These are phyloP conservation scores for Xerocomus brunneocitrinus DNA, from an alignment of 768 basidiomycete species.

Conservation along the genomic window DNA sequence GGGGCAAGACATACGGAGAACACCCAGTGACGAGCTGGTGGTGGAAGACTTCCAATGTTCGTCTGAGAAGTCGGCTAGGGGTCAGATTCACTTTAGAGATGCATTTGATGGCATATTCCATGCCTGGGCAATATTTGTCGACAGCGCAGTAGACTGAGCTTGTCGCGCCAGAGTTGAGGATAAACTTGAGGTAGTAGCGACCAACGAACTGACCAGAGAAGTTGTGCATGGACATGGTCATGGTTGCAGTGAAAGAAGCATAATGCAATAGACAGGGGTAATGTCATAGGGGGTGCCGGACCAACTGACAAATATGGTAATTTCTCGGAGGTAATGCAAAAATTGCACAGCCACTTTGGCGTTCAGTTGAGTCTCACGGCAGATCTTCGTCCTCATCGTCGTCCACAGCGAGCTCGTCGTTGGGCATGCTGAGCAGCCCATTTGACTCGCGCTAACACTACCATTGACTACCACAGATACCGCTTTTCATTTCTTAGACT, in stretches of 20 bases:
- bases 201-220: slow-evolving; percentile 50
- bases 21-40: slow-evolving; percentile 51
- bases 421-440: slow-evolving; percentile 17
- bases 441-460: neutral
- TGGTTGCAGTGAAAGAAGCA: neutral
- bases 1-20: slow-evolving; percentile 57
- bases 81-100: slow-evolving; percentile 55
- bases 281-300: neutral
- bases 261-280: neutral
- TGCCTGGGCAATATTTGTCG: slow-evolving; percentile 40
- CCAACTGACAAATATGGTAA: neutral
- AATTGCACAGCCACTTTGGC: slow-evolving; percentile 15
- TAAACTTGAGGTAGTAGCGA: slow-evolving; percentile 55
- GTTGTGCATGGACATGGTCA: slow-evolving; percentile 36
- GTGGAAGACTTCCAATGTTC: slow-evolving; percentile 63
- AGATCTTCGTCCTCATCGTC: slow-evolving; percentile 4
- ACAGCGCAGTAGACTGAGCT: slow-evolving; percentile 74
- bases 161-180: slow-evolving; percentile 71
- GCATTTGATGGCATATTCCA: slow-evolving; percentile 69
- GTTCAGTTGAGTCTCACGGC: neutral
- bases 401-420: slow-evolving; percentile 10
- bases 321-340: neutral
- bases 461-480: neutral
- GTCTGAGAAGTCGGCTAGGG: slow-evolving; percentile 51
- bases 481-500: neutral